phyloP scores from a whole-genome alignment of 1,284 basidiomycete species.

The Phylloporus sp. region DNA sequence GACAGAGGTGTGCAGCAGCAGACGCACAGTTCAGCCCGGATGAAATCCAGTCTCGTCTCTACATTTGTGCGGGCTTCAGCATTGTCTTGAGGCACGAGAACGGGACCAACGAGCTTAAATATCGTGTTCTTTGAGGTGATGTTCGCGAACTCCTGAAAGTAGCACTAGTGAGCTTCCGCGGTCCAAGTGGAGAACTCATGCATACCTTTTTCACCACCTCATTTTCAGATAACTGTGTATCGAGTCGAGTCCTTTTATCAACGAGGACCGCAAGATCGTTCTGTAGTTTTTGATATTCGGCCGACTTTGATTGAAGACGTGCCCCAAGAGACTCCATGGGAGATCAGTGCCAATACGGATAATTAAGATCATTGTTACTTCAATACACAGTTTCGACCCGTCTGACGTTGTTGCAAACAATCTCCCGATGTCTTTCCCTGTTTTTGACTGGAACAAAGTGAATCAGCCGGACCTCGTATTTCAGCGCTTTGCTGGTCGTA shows the following conservation, averaged over 20 bases:
- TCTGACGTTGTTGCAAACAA: background rate
- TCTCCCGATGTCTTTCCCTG: constrained; percentile 48
- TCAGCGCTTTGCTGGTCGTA: constrained; percentile 71
- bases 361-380: background rate
- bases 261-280: constrained; percentile 74
- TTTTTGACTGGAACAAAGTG: constrained; percentile 74
- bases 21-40: constrained; percentile 87
- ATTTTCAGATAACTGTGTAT: constrained; percentile 92
- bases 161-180: background rate
- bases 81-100: constrained; percentile 91
- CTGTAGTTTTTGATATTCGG: constrained; percentile 85
- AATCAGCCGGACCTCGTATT: constrained; percentile 66
- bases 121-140: constrained; percentile 83
- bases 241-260: constrained; percentile 83
- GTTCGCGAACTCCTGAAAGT: constrained; percentile 79
- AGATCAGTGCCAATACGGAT: constrained; percentile 6
- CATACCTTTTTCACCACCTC: constrained; percentile 88
- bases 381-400: too few relatives aligned
- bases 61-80: constrained; percentile 90
- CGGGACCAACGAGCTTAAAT: constrained; percentile 93
- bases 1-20: background rate
- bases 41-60: constrained; percentile 91
- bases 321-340: constrained; percentile 55
- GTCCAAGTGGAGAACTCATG: constrained; percentile 5
- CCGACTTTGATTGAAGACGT: constrained; percentile 69